Evolutionary conservation across 495 filamentous ascomycete species (phyloP).

Genomic region (Aspergillus kassunensis): DNA sequence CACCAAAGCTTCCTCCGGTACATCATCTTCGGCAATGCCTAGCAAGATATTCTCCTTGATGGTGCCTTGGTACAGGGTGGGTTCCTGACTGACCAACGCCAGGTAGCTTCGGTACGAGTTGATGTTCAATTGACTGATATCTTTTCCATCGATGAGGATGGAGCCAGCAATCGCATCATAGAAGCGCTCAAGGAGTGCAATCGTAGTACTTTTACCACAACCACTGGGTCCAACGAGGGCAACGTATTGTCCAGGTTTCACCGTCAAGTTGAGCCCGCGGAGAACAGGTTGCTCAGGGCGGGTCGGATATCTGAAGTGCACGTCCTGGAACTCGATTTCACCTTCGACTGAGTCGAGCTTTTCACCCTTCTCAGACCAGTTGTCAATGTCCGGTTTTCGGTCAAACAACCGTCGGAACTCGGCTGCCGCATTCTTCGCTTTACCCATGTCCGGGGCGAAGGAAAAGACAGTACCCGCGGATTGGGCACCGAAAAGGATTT

Average conservation of each 20-base stretch:
- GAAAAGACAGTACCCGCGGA: slow-evolving; percentile 85
- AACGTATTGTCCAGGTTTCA: slow-evolving; percentile 73
- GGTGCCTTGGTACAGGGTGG: slow-evolving; percentile 80
- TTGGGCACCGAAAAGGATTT: slow-evolving; percentile 79
- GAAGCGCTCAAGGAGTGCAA: slow-evolving; percentile 77
- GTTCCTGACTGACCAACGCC: slow-evolving; percentile 81
- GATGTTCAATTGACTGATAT: slow-evolving; percentile 70
- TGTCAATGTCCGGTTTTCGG: slow-evolving; percentile 70
- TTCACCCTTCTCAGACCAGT: slow-evolving; percentile 74
- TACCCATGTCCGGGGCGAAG: slow-evolving; percentile 83
- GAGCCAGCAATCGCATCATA: slow-evolving; percentile 75
- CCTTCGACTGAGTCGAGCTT: slow-evolving; percentile 56
- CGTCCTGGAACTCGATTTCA: slow-evolving; percentile 70
- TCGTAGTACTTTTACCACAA: slow-evolving; percentile 81
- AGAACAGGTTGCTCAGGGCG: slow-evolving; percentile 76
- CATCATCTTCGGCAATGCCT: slow-evolving; percentile 57
- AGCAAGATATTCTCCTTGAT: slow-evolving; percentile 80
- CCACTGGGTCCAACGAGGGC: slow-evolving; percentile 79
- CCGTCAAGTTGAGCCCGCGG: slow-evolving; percentile 64
- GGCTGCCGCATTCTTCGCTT: slow-evolving; percentile 74
- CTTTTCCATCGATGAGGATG: slow-evolving; percentile 68
- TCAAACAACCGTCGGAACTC: slow-evolving; percentile 78
- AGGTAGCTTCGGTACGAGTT: slow-evolving; percentile 73
- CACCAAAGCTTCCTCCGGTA: slow-evolving; percentile 64
- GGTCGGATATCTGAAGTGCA: slow-evolving; percentile 79